These are phyloP conservation scores for Alternaria triticina DNA, from an alignment of 2,329 filamentous ascomycete genomes.

Conservation along the genomic window DNA sequence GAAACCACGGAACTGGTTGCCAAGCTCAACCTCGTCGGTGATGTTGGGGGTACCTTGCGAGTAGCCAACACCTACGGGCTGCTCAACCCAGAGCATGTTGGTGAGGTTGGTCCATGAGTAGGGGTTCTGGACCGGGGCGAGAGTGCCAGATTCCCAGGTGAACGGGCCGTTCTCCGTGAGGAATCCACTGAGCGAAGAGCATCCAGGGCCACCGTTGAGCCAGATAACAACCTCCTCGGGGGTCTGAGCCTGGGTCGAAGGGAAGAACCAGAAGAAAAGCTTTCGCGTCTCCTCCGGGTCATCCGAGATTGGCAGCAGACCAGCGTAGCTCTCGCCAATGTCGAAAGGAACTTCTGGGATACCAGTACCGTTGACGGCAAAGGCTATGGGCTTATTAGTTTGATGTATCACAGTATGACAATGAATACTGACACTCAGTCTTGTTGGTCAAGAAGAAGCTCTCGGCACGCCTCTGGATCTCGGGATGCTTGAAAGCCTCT, in stretches of 20 bases:
- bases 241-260: conserved; percentile 58
- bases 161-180: conserved; percentile 77
- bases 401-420: too few relatives aligned
- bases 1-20: conserved; percentile 57
- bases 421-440: conserved; percentile 34
- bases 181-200: conserved; percentile 68
- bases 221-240: conserved; percentile 68
- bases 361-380: conserved; percentile 66
- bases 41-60: conserved; percentile 53
- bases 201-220: conserved; percentile 51
- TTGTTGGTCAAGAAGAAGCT: conserved; percentile 42
- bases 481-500: conserved; percentile 39
- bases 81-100: conserved; percentile 55
- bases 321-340: conserved; percentile 70
- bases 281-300: conserved; percentile 58
- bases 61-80: conserved; percentile 57
- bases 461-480: conserved; percentile 43
- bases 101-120: conserved; percentile 69
- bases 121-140: conserved; percentile 67
- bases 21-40: conserved; percentile 56
- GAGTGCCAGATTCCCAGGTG: conserved; percentile 67
- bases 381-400: conserved; percentile 55
- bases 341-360: conserved; percentile 76
- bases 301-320: conserved; percentile 63
- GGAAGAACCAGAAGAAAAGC: conserved; percentile 71